Evolutionary conservation across 805 yeast species (phyloP).

Genomic region (Candida nemodendra): DNA sequence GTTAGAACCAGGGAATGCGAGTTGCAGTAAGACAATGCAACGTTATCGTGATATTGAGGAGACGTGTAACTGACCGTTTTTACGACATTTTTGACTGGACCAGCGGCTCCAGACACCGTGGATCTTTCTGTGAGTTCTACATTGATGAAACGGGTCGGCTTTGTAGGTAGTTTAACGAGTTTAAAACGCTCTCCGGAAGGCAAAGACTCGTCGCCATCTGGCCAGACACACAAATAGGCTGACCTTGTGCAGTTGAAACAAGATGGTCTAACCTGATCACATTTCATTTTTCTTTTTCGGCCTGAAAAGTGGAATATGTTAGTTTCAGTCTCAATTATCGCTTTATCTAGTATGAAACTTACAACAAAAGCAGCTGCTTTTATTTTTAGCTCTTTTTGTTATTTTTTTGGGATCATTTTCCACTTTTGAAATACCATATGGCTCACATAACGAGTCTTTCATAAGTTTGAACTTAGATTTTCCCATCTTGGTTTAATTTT

Average conservation of each 20-base stretch:
- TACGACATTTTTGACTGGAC: neutral
- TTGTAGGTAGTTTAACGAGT: neutral
- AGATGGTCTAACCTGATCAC: slow-evolving; percentile 1
- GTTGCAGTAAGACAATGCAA: too few species aligned
- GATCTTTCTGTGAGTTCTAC: slow-evolving; percentile 17
- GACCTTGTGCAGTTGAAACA: slow-evolving; percentile 2
- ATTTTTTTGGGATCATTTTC: too few species aligned
- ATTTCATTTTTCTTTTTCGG: slow-evolving; percentile 3
- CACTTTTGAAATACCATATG: too few species aligned
- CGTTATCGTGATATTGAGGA: too few species aligned
- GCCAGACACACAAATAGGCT: slow-evolving; percentile 7
- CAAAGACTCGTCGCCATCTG: neutral
- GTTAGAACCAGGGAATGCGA: too few species aligned
- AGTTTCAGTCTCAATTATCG: neutral
- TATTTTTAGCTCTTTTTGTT: neutral
- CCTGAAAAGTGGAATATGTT: neutral
- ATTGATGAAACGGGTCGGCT: slow-evolving; percentile 16
- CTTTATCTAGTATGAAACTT: neutral
- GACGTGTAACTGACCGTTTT: neutral
- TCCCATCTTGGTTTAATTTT: too few species aligned
- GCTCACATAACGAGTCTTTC: too few species aligned
- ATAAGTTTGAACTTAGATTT: too few species aligned
- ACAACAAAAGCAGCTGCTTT: neutral
- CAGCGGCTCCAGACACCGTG: neutral
- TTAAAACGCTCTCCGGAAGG: neutral